Conservation (phyloP, 2,329 filamentous ascomycete genomes). For the Cladosporium colombiae region DNA sequence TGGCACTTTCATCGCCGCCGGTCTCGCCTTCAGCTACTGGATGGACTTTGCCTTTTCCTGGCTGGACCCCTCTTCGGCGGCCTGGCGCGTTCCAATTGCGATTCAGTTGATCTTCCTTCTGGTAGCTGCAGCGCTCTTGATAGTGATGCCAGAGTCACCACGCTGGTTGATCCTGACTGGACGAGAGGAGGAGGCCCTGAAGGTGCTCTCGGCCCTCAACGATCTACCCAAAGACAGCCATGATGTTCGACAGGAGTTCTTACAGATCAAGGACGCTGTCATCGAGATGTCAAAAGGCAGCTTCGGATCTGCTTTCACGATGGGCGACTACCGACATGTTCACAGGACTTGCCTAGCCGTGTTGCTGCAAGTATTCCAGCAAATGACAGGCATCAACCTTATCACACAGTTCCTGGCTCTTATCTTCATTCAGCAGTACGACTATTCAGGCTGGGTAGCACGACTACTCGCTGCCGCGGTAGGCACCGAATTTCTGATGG, state of each 20-base stretch:
- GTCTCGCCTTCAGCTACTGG: conserved; percentile 47
- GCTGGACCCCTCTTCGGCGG: conserved; percentile 32
- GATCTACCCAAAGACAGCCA: conserved; percentile 41
- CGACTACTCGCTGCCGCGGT: conserved; percentile 35
- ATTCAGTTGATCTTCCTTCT: conserved; percentile 35
- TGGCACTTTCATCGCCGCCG: conserved; percentile 48
- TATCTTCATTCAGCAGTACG: conserved; percentile 41
- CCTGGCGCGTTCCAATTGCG: conserved; percentile 37
- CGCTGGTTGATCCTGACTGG: conserved; percentile 39
- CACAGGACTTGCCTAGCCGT: conserved; percentile 47
- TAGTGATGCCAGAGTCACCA: conserved; percentile 36
- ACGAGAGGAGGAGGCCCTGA: conserved; percentile 37
- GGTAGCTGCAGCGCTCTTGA: conserved; percentile 26
- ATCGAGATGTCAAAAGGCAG: conserved; percentile 37
- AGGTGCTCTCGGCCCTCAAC: conserved; percentile 37
- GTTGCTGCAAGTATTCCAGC: conserved; percentile 50
- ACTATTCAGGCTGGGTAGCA: conserved; percentile 33
- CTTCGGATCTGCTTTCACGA: conserved; percentile 36
- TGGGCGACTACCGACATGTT: conserved; percentile 46
- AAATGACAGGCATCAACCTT: conserved; percentile 40
- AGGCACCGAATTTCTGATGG: conserved; percentile 53
- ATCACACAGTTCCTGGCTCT: conserved; percentile 46
- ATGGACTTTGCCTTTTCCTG: conserved; percentile 36
- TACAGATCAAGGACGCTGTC: conserved; percentile 41
- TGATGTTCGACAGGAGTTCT: conserved; percentile 32